A percentile compares a stretch with the other conserved stretches of the same genome.
Conservation (phyloP, 176 grass and related monocot genomes). For the Triticum dicoccoides region DNA sequence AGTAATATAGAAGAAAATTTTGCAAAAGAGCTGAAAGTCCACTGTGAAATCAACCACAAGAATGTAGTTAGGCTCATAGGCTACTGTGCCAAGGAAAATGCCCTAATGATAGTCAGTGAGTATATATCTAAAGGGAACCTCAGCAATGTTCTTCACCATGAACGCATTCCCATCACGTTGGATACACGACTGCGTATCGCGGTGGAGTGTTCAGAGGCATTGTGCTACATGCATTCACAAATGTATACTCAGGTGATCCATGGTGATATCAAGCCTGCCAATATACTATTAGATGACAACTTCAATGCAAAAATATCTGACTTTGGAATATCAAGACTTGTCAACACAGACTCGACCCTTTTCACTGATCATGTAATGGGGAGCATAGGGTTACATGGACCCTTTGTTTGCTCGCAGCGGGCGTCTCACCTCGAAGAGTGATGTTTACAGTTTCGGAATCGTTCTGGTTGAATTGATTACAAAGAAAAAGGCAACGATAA, state of each 20-base stretch:
- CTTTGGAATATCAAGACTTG: constrained; percentile 23
- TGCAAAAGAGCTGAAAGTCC: too few species aligned
- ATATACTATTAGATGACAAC: background rate
- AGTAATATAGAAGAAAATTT: too few species aligned
- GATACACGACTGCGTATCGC: background rate
- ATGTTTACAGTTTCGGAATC: constrained; percentile 28
- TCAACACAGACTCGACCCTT: background rate
- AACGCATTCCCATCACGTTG: background rate
- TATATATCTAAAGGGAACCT: constrained; percentile 21
- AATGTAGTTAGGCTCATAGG: background rate
- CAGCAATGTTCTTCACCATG: background rate
- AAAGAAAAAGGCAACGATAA: background rate
- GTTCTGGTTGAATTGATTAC: constrained; percentile 18
- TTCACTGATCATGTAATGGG: background rate
- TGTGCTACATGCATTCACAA: constrained; percentile 25
- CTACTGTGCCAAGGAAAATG: background rate
- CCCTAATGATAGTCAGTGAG: background rate
- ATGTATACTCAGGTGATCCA: constrained; percentile 27
- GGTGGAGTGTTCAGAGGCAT: constrained; percentile 1
- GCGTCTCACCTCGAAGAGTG: background rate
- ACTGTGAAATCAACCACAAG: too few species aligned
- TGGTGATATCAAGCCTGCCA: constrained; percentile 23
- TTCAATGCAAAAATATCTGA: constrained; percentile 1
- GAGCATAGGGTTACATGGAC: constrained; percentile 24
- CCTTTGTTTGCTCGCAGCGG: constrained; percentile 14